These are phyloP conservation scores for Clonostachys rosea DNA, from an alignment of 2,329 filamentous ascomycete genomes.

Conservation along the genomic window DNA sequence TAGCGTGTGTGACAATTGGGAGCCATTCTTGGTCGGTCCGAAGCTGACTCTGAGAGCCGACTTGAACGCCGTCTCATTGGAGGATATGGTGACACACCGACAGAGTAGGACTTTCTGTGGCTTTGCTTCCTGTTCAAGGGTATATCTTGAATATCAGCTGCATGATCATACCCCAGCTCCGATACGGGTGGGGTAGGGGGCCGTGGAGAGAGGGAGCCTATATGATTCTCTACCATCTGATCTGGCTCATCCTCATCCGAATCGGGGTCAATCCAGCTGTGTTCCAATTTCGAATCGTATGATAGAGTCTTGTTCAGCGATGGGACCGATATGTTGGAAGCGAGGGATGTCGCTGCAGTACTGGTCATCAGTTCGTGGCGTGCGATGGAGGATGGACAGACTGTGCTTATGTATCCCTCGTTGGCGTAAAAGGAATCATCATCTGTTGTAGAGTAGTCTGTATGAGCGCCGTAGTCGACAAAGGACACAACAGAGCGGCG, in stretches of 20 bases:
- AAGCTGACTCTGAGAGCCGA: no score
- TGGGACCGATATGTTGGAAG: constrained; percentile 16
- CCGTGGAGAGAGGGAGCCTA: constrained; percentile 17
- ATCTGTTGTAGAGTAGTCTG: constrained; percentile 20
- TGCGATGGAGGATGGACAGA: constrained; percentile 20
- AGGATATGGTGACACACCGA: constrained; percentile 3
- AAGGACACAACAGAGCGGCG: constrained; percentile 26
- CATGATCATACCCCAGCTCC: no score
- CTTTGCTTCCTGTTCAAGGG: no score
- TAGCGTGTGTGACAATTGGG: no score
- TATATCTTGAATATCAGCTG: no score
- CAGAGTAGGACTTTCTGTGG: constrained; percentile 15
- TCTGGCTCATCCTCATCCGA: constrained; percentile 20
- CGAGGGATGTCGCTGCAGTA: constrained; percentile 28
- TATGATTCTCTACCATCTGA: constrained; percentile 5
- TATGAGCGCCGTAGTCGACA: constrained; percentile 13
- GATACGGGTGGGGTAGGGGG: constrained; percentile 16
- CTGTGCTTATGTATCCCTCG: constrained; percentile 21
- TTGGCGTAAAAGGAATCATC: constrained; percentile 19
- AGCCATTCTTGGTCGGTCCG: no score
- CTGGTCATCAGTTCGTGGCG: constrained; percentile 25
- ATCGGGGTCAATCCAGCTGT: constrained; percentile 31
- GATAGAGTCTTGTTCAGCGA: constrained; percentile 15
- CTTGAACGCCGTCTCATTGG: no score
- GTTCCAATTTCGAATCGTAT: constrained; percentile 10